Evolutionary conservation across 2,329 filamentous ascomycete genomes (phyloP), one percentile per base, ranked within the genome.

Genomic region (Phialocephala subalpina): DNA sequence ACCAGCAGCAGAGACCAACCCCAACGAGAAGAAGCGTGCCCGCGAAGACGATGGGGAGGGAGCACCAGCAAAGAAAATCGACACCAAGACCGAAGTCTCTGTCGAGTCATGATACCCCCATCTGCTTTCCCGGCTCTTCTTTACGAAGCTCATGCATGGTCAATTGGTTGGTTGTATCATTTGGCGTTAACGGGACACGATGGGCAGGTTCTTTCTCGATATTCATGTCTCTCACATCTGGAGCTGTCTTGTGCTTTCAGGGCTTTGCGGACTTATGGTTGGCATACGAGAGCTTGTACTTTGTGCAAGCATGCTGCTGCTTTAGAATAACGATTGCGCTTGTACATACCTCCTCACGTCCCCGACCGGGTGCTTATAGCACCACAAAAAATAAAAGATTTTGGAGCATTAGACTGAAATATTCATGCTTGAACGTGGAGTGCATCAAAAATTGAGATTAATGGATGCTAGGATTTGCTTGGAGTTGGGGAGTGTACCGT

Each of bases 21-120:
- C 11, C 14, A 55, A 55, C 60, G 62, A 77, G 56, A 75, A 77
- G 67, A 76, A 76, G 69, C 71, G 76, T 58, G 70, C 76, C 62
- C 73, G 76, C 58, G 76, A 79, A 64, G 85, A 84, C 35, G 76
- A 73, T 35, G 71, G 75, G 6, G 79, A 75, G n/a, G 81, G 82
- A 64, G 85, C 82, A 35, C 80, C 85, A 2, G 82, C 86, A 22
- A 90, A 90, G 83, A 90, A 90, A 80, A 82, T 88, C 47, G 86
- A 90, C 66, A 69, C 66, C 67, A 75, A 75, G 67, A 20, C 68
- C 16, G 73, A 73, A 57, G 64, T 70, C 52, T n/a, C 67, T 42
- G 65, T 69, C 12, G 63, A 69, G 33, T 74, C 69, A 62, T 74
- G 66, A 72, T 74, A 72, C 66, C 71, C 67, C 33, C 47, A 64